These are phyloP conservation scores for Phaeosphaeriaceae sp. DNA, from an alignment of 2,329 filamentous ascomycete genomes.

Conservation along the genomic window DNA sequence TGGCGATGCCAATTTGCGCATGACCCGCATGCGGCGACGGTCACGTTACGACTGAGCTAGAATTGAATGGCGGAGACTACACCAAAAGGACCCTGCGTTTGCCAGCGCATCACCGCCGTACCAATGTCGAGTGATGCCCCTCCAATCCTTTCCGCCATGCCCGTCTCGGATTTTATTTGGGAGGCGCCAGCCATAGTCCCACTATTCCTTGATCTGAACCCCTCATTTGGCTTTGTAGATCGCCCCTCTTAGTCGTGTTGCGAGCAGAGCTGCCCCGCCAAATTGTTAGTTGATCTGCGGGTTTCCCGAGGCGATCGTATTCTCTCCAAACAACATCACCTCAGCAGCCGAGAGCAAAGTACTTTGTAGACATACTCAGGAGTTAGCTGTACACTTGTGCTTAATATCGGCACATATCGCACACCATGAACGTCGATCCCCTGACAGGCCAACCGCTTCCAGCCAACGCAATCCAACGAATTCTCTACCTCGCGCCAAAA, in stretches of 20 bases:
- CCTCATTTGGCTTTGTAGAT: slow-evolving; percentile 15
- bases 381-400: too few relatives aligned
- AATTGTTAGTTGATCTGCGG: slow-evolving; percentile 1
- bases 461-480: slow-evolving; percentile 79
- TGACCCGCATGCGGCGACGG: slow-evolving; percentile 22
- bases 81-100: slow-evolving; percentile 25
- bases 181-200: slow-evolving; percentile 27
- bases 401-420: neutral
- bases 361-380: neutral
- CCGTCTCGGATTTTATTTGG: slow-evolving; percentile 31
- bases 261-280: slow-evolving; percentile 25
- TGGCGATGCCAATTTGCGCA: slow-evolving; percentile 23
- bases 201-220: slow-evolving; percentile 23
- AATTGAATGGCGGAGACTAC: slow-evolving; percentile 22
- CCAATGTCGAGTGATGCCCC: slow-evolving; percentile 28
- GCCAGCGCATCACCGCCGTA: slow-evolving; percentile 46
- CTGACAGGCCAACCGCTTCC: slow-evolving; percentile 72
- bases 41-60: slow-evolving; percentile 19
- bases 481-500: slow-evolving; percentile 75
- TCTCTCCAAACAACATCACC: neutral
- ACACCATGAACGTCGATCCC: slow-evolving; percentile 70
- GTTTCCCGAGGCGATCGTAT: too few relatives aligned
- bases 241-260: neutral
- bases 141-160: slow-evolving; percentile 40
- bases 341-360: neutral